These are phyloP conservation scores for Naegleria gruberi DNA, from an alignment of 208 protist genomes.

Conservation along the genomic window DNA sequence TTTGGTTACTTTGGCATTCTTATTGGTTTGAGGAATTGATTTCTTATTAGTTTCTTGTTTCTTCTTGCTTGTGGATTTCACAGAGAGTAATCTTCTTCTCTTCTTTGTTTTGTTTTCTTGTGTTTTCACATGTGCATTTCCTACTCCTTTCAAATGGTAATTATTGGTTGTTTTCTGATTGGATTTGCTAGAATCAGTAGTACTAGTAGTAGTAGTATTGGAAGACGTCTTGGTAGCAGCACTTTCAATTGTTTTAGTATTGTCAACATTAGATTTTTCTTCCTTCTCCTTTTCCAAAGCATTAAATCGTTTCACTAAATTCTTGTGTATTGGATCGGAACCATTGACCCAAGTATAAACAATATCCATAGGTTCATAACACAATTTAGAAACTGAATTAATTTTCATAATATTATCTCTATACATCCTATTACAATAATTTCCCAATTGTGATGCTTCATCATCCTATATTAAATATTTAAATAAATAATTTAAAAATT, in stretches of 20 bases:
- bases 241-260: background rate
- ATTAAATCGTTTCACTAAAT: background rate
- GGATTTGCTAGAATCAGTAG: background rate
- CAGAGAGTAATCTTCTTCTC: no score
- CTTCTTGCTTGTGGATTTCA: no score
- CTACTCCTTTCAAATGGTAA: no score
- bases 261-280: background rate
- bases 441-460: background rate
- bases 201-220: background rate
- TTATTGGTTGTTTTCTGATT: no score
- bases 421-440: conserved; percentile 26
- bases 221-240: background rate
- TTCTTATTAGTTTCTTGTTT: no score
- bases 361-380: conserved; percentile 61
- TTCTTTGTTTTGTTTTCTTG: no score
- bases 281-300: background rate
- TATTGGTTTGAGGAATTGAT: no score
- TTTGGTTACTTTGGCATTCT: no score
- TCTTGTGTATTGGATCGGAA: conserved; percentile 54
- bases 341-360: conserved; percentile 94
- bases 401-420: conserved; percentile 48
- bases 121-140: no score
- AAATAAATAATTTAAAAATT: no score
- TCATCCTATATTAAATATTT: no score
- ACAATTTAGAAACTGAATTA: conserved; percentile 42